Evolutionary conservation across 345 rosid genomes (phyloP).

Genomic region (Sisymbrium altissimum): DNA sequence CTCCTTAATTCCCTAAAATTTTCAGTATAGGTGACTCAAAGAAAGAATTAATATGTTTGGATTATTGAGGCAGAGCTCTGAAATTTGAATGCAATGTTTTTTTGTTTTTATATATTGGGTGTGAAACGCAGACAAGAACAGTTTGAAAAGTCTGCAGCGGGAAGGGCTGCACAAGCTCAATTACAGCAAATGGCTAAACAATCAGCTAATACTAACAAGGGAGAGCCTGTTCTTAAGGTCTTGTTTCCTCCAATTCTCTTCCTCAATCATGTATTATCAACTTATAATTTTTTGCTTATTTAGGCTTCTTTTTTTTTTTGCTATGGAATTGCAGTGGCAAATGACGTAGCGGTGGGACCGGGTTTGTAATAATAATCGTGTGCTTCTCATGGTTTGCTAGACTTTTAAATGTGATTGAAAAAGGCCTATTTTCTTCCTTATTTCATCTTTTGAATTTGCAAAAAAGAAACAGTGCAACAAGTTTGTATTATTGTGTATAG

Average conservation of each 20-base stretch:
- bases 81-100: background rate
- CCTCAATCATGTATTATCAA: background rate
- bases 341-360: constrained; percentile 16
- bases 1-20: background rate
- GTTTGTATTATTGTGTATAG: constrained; percentile 12
- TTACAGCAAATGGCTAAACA: constrained; percentile 72
- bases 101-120: background rate
- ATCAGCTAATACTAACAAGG: constrained; percentile 58
- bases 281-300: constrained; percentile 3
- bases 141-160: constrained; percentile 85
- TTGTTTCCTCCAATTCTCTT: background rate
- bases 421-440: background rate
- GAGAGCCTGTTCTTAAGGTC: constrained; percentile 92
- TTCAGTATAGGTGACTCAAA: background rate
- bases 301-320: background rate
- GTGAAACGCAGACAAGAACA: constrained; percentile 64
- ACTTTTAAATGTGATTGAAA: background rate
- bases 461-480: background rate
- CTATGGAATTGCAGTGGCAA: constrained; percentile 37
- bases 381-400: background rate
- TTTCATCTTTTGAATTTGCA: background rate
- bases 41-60: background rate
- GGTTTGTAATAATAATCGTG: background rate
- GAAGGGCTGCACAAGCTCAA: constrained; percentile 89
- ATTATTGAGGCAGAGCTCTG: background rate